Percentiles rank a stretch among this genome's conserved stretches.
These are phyloP conservation scores for Poa pratensis DNA, from an alignment of 176 grass and related monocot species.

Conservation along the genomic window DNA sequence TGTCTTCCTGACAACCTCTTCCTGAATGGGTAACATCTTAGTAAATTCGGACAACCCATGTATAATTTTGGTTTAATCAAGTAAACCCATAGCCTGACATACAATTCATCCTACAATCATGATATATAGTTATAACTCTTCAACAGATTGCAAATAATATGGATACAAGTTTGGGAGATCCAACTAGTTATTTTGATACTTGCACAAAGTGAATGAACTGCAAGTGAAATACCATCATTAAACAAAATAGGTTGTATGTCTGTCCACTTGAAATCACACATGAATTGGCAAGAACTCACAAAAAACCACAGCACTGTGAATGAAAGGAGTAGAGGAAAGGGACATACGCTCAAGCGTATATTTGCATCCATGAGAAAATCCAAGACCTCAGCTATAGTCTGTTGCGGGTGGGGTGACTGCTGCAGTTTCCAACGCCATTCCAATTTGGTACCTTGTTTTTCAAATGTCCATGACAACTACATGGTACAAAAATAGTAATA, in stretches of 20 bases:
- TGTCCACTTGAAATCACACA: neutral
- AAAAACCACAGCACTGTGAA: neutral
- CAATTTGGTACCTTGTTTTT: conserved; percentile 84
- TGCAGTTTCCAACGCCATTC: conserved; percentile 97
- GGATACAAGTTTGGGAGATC: neutral
- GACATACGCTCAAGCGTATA: conserved; percentile 87
- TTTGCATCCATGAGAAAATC: conserved; percentile 97
- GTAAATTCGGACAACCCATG: neutral
- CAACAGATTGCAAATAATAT: neutral
- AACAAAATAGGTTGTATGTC: neutral
- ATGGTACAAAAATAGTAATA: conserved; percentile 14
- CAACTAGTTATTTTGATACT: neutral
- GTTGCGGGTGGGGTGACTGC: conserved; percentile 60
- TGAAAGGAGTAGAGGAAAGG: conserved; percentile 8
- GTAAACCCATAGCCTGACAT: neutral
- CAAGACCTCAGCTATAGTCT: conserved; percentile 72
- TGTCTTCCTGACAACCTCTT: conserved; percentile 85
- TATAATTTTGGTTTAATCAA: conserved; percentile 22
- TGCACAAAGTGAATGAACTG: neutral
- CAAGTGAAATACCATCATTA: neutral
- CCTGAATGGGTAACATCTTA: conserved; percentile 48
- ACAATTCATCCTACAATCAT: neutral
- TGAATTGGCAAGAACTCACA: neutral
- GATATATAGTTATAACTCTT: conserved; percentile 12
- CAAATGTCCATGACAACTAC: conserved; percentile 93